Conservation (phyloP, 75 land plant species). For the Pinus tabuliformis region DNA sequence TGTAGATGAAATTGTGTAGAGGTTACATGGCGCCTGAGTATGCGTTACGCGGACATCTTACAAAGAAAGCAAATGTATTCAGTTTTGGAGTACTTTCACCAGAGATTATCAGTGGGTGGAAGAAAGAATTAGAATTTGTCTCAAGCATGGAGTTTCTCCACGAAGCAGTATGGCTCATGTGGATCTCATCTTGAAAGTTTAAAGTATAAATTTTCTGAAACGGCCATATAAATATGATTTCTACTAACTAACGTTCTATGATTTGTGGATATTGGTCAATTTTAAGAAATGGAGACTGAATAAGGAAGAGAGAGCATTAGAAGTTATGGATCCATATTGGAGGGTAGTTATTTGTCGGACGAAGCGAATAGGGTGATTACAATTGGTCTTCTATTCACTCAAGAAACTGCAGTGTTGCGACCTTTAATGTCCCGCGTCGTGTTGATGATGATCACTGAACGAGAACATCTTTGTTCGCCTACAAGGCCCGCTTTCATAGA, state of each 20-base stretch:
- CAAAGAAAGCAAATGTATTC: constrained; percentile 59
- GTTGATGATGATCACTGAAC: constrained; percentile 40
- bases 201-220: too few species aligned
- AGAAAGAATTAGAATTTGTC: constrained; percentile 15
- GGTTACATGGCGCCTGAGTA: constrained; percentile 81
- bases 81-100: constrained; percentile 68
- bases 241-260: not conserved
- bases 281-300: constrained; percentile 43
- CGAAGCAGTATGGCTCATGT: too few species aligned
- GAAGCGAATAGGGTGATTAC: constrained; percentile 48
- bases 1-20: constrained; percentile 12
- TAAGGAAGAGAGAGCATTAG: constrained; percentile 32
- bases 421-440: constrained; percentile 55
- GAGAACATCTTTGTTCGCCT: constrained; percentile 18
- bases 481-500: constrained; percentile 32
- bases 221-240: not conserved
- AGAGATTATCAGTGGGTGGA: constrained; percentile 51
- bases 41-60: constrained; percentile 46
- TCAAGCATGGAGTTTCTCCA: too few species aligned
- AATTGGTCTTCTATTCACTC: constrained; percentile 49
- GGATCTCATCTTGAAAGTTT: too few species aligned
- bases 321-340: constrained; percentile 36
- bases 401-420: constrained; percentile 45
- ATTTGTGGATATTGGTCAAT: not conserved
- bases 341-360: constrained; percentile 17